Percentiles rank a stretch among this genome's conserved stretches.
Conservation (phyloP, 1,139 yeast genomes). For the Yamadazyma sp. region DNA sequence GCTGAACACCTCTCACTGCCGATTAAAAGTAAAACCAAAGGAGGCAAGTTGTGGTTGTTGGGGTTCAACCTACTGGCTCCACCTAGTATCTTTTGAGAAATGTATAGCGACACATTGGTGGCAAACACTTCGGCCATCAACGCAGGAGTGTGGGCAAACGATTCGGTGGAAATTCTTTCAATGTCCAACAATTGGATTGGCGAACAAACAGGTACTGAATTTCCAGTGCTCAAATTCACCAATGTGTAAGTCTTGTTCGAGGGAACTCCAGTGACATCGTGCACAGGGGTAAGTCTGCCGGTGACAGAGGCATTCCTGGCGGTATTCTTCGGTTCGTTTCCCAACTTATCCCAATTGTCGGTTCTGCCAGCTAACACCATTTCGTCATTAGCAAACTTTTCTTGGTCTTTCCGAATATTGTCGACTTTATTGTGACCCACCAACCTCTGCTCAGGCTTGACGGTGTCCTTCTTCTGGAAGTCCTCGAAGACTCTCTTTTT, state of each 20-base stretch:
- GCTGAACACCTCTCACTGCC: slow-evolving; percentile 78
- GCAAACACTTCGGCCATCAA: slow-evolving; percentile 72
- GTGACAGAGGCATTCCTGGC: slow-evolving; percentile 13
- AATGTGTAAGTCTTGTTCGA: slow-evolving; percentile 11
- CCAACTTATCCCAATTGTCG: slow-evolving; percentile 60
- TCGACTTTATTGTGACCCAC: slow-evolving; percentile 71
- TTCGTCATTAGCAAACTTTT: slow-evolving; percentile 66
- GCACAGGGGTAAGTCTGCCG: slow-evolving; percentile 18
- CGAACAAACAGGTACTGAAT: slow-evolving; percentile 59
- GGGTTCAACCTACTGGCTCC: slow-evolving; percentile 62
- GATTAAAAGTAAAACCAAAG: slow-evolving; percentile 67
- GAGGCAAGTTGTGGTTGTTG: slow-evolving; percentile 73
- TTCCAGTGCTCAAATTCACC: slow-evolving; percentile 20
- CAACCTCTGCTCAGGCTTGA: slow-evolving; percentile 60
- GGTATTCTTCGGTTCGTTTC: slow-evolving; percentile 17
- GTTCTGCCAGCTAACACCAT: slow-evolving; percentile 57
- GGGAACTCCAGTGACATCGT: slow-evolving; percentile 3
- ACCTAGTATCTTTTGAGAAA: slow-evolving; percentile 59
- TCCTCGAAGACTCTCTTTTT: slow-evolving; percentile 79
- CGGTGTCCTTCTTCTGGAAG: slow-evolving; percentile 62
- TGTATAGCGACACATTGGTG: slow-evolving; percentile 59
- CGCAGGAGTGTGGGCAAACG: slow-evolving; percentile 49
- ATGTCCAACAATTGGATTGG: slow-evolving; percentile 83
- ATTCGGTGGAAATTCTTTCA: slow-evolving; percentile 58
- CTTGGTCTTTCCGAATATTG: slow-evolving; percentile 32